Evolutionary conservation across 805 yeast species (phyloP).

Genomic region (Debaryomyces maramus): DNA sequence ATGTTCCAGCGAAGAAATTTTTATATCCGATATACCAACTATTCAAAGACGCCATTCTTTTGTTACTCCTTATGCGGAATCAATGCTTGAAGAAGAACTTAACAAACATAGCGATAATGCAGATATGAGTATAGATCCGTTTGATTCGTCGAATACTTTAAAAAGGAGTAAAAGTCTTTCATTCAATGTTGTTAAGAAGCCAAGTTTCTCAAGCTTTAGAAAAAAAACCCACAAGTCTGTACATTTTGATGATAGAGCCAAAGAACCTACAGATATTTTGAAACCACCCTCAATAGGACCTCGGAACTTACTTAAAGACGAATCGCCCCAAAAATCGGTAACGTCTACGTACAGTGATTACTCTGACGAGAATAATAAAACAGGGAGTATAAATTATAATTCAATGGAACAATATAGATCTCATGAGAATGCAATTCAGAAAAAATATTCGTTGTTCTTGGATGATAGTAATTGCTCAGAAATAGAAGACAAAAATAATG

Average conservation of each 20-base stretch:
- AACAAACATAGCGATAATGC: slow-evolving; percentile 9
- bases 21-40: slow-evolving; percentile 9
- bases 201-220: slow-evolving; percentile 10
- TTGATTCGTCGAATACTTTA: slow-evolving; percentile 14
- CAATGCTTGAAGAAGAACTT: slow-evolving; percentile 7
- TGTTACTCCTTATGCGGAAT: slow-evolving; percentile 6
- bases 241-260: slow-evolving; percentile 5
- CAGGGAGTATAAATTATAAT: no score
- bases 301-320: not conserved
- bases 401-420: slow-evolving; percentile 4
- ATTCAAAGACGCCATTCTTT: slow-evolving; percentile 15
- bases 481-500: not conserved
- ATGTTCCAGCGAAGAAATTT: slow-evolving; percentile 4
- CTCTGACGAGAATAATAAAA: not conserved
- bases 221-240: slow-evolving; percentile 12
- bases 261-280: not conserved
- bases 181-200: slow-evolving; percentile 9
- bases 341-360: slow-evolving; percentile 10
- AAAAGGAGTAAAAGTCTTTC: slow-evolving; percentile 17
- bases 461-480: not conserved
- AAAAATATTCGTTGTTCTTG: slow-evolving; percentile 1
- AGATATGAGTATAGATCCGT: slow-evolving; percentile 22
- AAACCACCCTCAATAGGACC: not conserved
- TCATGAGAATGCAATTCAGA: slow-evolving; percentile 7
- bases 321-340: slow-evolving; percentile 8